Percentiles rank a stretch among this genome's conserved stretches.
Conservation (phyloP, 1,284 basidiomycete genomes). For the Cryptococcus sp. region DNA sequence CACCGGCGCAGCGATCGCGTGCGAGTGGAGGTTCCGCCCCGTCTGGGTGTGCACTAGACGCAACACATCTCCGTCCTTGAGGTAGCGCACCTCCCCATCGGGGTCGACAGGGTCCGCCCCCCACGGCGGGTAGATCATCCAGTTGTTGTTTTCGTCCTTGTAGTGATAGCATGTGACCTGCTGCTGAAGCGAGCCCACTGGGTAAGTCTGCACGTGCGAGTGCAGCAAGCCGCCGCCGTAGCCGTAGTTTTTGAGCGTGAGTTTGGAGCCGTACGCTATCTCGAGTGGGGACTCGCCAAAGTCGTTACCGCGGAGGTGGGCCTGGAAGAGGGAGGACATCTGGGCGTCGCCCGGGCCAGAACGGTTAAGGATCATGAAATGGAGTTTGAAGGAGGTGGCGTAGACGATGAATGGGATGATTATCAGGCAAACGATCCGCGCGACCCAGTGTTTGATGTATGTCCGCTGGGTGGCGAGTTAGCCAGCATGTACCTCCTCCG, state of each 20-base stretch:
- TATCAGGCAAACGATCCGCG: slow-evolving; percentile 81
- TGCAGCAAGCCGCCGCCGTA: slow-evolving; percentile 95
- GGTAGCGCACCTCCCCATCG: slow-evolving; percentile 60
- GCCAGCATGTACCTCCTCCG: not conserved
- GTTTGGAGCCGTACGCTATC: slow-evolving; percentile 80
- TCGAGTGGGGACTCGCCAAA: slow-evolving; percentile 86
- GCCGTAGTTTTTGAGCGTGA: slow-evolving; percentile 96
- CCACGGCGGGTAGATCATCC: slow-evolving; percentile 78
- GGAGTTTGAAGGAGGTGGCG: slow-evolving; percentile 90
- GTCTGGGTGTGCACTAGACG: slow-evolving; percentile 79
- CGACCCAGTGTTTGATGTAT: slow-evolving; percentile 88
- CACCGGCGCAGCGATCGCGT: slow-evolving; percentile 79
- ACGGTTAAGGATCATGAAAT: slow-evolving; percentile 90
- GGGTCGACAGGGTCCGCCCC: slow-evolving; percentile 64
- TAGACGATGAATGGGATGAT: slow-evolving; percentile 86
- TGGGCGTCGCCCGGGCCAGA: slow-evolving; percentile 95
- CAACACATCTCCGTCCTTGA: slow-evolving; percentile 74
- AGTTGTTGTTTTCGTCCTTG: slow-evolving; percentile 97
- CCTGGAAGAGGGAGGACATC: slow-evolving; percentile 98
- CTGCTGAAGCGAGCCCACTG: slow-evolving; percentile 88
- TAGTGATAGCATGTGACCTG: slow-evolving; percentile 99
- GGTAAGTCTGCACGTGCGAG: slow-evolving; percentile 93
- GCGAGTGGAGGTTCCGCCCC: slow-evolving; percentile 88
- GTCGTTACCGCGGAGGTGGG: slow-evolving; percentile 91
- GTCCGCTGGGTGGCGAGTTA: slow-evolving; percentile 53